These are phyloP conservation scores for Sugiyamaella neomexicana DNA, from an alignment of 1,139 yeast genomes.

Conservation along the genomic window DNA sequence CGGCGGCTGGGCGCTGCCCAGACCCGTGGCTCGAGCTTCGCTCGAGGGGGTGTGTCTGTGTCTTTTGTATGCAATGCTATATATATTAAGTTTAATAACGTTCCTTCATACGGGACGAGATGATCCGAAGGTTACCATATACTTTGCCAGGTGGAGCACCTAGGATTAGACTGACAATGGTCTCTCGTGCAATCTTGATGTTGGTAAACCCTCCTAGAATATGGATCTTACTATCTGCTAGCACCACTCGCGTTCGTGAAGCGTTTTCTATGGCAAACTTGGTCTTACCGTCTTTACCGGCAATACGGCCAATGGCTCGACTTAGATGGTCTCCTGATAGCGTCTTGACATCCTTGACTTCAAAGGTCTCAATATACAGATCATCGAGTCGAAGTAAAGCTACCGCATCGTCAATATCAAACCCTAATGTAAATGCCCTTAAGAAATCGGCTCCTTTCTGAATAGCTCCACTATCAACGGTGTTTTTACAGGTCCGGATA, in stretches of 20 bases:
- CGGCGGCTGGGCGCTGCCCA: slow-evolving; percentile 3
- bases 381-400: slow-evolving; percentile 93
- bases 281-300: slow-evolving; percentile 98
- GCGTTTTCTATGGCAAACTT: slow-evolving; percentile 98
- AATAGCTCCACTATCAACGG: slow-evolving; percentile 89
- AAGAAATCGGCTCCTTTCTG: slow-evolving; percentile 98
- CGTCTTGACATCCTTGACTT: slow-evolving; percentile 94
- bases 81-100: slow-evolving; percentile 54
- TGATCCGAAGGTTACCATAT: slow-evolving; percentile 93
- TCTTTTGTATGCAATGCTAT: slow-evolving; percentile 9
- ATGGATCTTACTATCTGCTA: slow-evolving; percentile 95
- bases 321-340: slow-evolving; percentile 93
- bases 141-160: slow-evolving; percentile 99
- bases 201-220: slow-evolving; percentile 96
- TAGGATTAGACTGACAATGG: slow-evolving; percentile 88
- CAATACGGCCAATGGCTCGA: slow-evolving; percentile 98
- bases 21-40: background rate
- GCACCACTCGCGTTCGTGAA: slow-evolving; percentile 93
- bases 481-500: slow-evolving; percentile 74
- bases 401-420: slow-evolving; percentile 95
- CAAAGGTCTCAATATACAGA: slow-evolving; percentile 93
- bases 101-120: slow-evolving; percentile 96
- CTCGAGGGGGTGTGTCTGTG: no score
- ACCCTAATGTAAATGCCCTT: slow-evolving; percentile 92
- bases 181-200: slow-evolving; percentile 95